These are phyloP conservation scores for Colletotrichum incanum DNA, from an alignment of 2,329 filamentous ascomycete genomes.

Conservation along the genomic window DNA sequence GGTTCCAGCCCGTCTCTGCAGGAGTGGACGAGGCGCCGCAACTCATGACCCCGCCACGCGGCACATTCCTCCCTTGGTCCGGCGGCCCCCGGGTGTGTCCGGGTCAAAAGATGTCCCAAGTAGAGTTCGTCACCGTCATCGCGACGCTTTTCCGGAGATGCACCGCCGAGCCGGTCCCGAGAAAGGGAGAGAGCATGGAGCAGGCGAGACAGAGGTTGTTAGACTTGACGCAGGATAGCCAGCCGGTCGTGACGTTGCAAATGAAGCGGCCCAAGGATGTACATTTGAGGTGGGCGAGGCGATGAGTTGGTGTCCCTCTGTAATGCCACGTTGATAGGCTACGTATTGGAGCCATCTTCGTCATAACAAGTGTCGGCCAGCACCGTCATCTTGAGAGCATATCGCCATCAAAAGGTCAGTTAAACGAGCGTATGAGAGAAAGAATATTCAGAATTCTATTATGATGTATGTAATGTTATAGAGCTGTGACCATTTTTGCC, in stretches of 20 bases:
- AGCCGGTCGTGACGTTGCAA: conserved; percentile 4
- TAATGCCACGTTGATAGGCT: too few relatives aligned
- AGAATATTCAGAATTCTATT: conserved; percentile 19
- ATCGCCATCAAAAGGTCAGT: too few relatives aligned
- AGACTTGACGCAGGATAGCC: not conserved
- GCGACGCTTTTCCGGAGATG: conserved; percentile 54
- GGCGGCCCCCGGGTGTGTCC: conserved; percentile 65
- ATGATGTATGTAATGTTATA: not conserved
- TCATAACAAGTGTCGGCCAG: too few relatives aligned
- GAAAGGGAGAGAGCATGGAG: not conserved
- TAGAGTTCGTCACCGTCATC: conserved; percentile 67
- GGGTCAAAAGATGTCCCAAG: conserved; percentile 69
- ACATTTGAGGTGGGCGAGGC: not conserved
- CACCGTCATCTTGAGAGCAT: too few relatives aligned
- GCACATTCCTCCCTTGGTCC: conserved; percentile 64
- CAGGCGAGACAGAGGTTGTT: not conserved
- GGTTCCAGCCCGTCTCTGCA: conserved; percentile 48
- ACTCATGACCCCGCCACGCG: conserved; percentile 43
- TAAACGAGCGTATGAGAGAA: not conserved
- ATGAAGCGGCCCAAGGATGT: conserved; percentile 17
- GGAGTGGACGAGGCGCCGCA: not conserved
- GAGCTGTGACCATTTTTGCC: not conserved
- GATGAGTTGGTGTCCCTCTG: not conserved
- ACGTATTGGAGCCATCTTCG: not conserved
- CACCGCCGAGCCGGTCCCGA: not conserved